Percentiles rank a stretch among this genome's conserved stretches.
phyloP scores from a whole-genome alignment of 228 moss, liverwort and hornwort genomes.

The Sphagnum magellanicum region DNA sequence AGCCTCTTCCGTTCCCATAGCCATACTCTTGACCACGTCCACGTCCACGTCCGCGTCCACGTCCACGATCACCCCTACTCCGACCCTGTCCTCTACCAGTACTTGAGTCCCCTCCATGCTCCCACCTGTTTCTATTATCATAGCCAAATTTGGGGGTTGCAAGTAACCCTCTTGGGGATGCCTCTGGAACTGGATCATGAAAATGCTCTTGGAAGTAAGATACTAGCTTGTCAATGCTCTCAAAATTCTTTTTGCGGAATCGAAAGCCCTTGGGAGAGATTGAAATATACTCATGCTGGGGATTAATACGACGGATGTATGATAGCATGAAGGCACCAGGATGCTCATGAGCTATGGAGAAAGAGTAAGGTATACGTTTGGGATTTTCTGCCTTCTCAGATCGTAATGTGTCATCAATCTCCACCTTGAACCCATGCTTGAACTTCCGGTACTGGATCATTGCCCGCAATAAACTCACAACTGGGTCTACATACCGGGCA shows the following conservation, averaged over 20 bases:
- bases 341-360: conserved; percentile 83
- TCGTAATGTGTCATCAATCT: conserved; percentile 69
- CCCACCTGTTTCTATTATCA: conserved; percentile 63
- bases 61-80: conserved; percentile 45
- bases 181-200: conserved; percentile 67
- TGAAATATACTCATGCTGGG: conserved; percentile 81
- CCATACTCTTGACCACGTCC: conserved; percentile 24
- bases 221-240: conserved; percentile 64
- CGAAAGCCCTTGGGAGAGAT: conserved; percentile 76
- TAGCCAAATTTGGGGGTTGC: conserved; percentile 69
- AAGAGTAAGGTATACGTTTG: conserved; percentile 73
- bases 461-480: conserved; percentile 56
- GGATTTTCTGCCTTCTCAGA: conserved; percentile 65
- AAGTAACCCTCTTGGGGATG: conserved; percentile 67
- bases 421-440: conserved; percentile 64
- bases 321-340: conserved; percentile 94
- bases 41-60: conserved; percentile 23
- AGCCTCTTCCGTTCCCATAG: conserved; percentile 24
- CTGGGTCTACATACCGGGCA: conserved; percentile 61
- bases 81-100: conserved; percentile 52
- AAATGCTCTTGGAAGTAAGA: conserved; percentile 80
- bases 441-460: conserved; percentile 75
- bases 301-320: conserved; percentile 59
- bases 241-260: conserved; percentile 69
- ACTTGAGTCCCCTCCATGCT: conserved; percentile 30